Evolutionary conservation across 1,139 yeast genomes (phyloP), one percentile per base, ranked within the genome.

Genomic region (Debaryomycetaceae sp.): DNA sequence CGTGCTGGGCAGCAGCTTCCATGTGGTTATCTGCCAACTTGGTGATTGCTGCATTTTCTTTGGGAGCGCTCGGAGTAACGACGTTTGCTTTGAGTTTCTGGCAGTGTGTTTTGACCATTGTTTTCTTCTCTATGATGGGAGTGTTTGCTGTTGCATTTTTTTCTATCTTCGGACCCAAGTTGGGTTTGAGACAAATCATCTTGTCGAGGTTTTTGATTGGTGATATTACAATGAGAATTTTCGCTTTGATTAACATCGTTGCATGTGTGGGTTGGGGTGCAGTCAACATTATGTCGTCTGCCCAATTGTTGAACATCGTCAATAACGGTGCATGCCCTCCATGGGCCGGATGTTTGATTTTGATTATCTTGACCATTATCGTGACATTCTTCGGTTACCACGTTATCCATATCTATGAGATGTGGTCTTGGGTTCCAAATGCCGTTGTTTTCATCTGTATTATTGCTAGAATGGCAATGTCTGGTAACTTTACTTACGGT

Each of bases 221-320:
- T 55, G 81, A 84, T 62, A 65, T 73, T 39, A 83, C 87, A 42
- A 84, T 87, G 66, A 78, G 96, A 62, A 73, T 90, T 46, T 87
- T 90, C 59, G 84, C 95, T 14, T 63, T 84, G 38, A 75, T 90
- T 58, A 90, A 90, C 62, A 80, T 84, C 57, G 66, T 90, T 57
- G 95, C 96, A 13, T 88, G 97, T 77, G 79, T 90, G 51, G 97
- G 97, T 53, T 90, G 97, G 97, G 90, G 95, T 66, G 88, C 96
- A 14, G 95, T 89, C 40, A 91, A 90, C 67, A 87, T 89, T 52
- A 87, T 90, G 81, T 86, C 90, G 24, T 83, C 95, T 34, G 96
- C 97, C 23, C 95, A 88, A 63, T 73, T 90, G 59, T 74, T 90
- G 53, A 83, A 85, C 66, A 81, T 87, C 62, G 84, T 89, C 51